A percentile compares a stretch with the other conserved stretches of the same genome.
These are phyloP conservation scores for Rubroboletus pulcherrimus DNA, from an alignment of 768 basidiomycete species.

Conservation along the genomic window DNA sequence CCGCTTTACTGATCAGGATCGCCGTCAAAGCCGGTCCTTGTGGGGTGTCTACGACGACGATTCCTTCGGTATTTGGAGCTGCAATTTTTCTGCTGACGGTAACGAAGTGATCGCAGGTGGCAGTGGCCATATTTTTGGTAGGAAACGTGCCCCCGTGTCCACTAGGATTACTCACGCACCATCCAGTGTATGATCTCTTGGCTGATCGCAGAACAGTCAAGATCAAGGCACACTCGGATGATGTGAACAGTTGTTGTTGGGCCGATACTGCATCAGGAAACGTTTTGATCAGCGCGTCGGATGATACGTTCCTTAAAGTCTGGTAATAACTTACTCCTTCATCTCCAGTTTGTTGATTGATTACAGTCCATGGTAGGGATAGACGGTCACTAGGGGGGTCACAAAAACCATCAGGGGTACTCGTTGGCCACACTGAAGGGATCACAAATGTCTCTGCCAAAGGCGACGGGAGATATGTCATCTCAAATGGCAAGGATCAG, in stretches of 20 bases:
- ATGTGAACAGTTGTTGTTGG: constrained; percentile 96
- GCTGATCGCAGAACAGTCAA: constrained; percentile 75
- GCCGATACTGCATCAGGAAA: constrained; percentile 92
- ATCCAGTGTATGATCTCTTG: constrained; percentile 84
- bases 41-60: constrained; percentile 39
- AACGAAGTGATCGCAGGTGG: constrained; percentile 95
- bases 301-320: constrained; percentile 92
- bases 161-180: not conserved
- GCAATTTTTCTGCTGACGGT: constrained; percentile 94
- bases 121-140: constrained; percentile 74
- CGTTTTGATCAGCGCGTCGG: constrained; percentile 90
- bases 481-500: constrained; percentile 97
- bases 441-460: constrained; percentile 94
- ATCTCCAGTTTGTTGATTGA: not conserved
- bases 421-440: constrained; percentile 95
- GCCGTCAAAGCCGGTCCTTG: constrained; percentile 30
- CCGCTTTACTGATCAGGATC: constrained; percentile 48
- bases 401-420: constrained; percentile 82
- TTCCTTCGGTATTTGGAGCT: constrained; percentile 82
- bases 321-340: constrained; percentile 54
- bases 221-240: constrained; percentile 82
- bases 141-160: not conserved
- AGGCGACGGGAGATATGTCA: constrained; percentile 92
- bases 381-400: constrained; percentile 45
- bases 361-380: constrained; percentile 37